Evolutionary conservation across 192 early-diverging fungal genomes (phyloP).

Genomic region (Cetraspora pellucida): DNA sequence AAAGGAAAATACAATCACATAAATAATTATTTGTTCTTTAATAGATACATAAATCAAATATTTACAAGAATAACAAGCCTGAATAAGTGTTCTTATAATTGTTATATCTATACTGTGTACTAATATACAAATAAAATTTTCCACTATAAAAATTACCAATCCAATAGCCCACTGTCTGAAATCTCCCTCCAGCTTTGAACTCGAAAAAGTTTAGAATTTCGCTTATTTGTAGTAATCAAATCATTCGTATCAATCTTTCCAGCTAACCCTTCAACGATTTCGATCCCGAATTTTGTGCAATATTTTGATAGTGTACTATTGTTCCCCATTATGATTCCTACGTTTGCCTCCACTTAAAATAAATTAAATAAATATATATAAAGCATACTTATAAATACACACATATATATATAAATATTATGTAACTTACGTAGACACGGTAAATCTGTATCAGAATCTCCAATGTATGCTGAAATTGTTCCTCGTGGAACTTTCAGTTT

Average conservation of each 20-base stretch:
- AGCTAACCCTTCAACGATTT: constrained; percentile 17
- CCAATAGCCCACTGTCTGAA: constrained; percentile 12
- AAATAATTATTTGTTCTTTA: no score
- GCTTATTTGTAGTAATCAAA: background rate
- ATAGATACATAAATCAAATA: no score
- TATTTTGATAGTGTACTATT: constrained; percentile 14
- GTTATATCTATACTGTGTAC: no score
- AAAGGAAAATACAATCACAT: background rate
- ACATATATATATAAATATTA: background rate
- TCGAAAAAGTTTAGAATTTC: constrained; percentile 1
- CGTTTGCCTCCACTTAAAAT: constrained; percentile 19
- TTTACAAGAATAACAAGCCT: no score
- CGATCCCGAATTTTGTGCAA: constrained; percentile 29
- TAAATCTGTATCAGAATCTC: constrained; percentile 35
- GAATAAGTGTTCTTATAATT: no score
- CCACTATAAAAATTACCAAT: background rate
- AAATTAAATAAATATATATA: background rate
- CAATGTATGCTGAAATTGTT: constrained; percentile 27
- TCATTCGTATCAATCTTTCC: background rate
- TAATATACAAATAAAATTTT: background rate
- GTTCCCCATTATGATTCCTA: constrained; percentile 35
- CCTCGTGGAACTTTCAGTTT: background rate
- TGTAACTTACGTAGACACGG: constrained; percentile 31
- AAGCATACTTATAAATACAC: background rate
- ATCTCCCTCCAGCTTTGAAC: constrained; percentile 29